phyloP scores from a whole-genome alignment of 2,329 filamentous ascomycete genomes.

The Claviceps citrina region DNA sequence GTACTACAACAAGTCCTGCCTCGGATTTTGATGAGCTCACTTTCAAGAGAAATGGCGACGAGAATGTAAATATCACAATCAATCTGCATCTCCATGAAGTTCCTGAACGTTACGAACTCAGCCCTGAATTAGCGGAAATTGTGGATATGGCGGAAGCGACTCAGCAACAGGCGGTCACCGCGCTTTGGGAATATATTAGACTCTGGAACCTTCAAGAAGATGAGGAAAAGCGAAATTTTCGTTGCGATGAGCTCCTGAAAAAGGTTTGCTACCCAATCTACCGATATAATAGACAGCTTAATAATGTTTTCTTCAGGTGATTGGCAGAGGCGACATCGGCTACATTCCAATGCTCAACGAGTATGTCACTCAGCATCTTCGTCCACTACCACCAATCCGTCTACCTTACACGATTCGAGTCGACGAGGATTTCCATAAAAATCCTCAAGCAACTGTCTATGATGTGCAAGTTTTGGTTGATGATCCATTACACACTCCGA shows the following conservation, averaged over 20 bases:
- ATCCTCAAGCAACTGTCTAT: conserved; percentile 69
- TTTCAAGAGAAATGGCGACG: conserved; percentile 82
- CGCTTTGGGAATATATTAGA: conserved; percentile 89
- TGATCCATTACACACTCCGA: conserved; percentile 58
- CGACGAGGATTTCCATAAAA: conserved; percentile 65
- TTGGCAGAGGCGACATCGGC: conserved; percentile 58
- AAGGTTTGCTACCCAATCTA: conserved; percentile 36
- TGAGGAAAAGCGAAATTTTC: conserved; percentile 83
- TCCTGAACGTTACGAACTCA: conserved; percentile 71
- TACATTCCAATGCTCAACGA: conserved; percentile 77
- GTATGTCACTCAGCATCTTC: conserved; percentile 63
- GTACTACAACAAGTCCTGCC: conserved; percentile 31
- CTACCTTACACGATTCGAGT: conserved; percentile 88
- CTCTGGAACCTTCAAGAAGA: conserved; percentile 78
- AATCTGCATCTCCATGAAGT: conserved; percentile 73
- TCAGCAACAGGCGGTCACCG: conserved; percentile 74
- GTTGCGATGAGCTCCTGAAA: conserved; percentile 71
- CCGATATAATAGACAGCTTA: too few relatives aligned
- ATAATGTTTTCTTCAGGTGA: conserved; percentile 36
- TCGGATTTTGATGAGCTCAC: conserved; percentile 80
- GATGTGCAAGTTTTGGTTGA: conserved; percentile 75
- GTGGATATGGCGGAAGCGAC: conserved; percentile 79
- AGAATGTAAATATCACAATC: conserved; percentile 82
- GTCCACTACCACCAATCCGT: conserved; percentile 63
- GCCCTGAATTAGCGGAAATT: conserved; percentile 63